Conservation (phyloP, 1,284 basidiomycete species). For the Pseudozyma tsukubaensis region DNA sequence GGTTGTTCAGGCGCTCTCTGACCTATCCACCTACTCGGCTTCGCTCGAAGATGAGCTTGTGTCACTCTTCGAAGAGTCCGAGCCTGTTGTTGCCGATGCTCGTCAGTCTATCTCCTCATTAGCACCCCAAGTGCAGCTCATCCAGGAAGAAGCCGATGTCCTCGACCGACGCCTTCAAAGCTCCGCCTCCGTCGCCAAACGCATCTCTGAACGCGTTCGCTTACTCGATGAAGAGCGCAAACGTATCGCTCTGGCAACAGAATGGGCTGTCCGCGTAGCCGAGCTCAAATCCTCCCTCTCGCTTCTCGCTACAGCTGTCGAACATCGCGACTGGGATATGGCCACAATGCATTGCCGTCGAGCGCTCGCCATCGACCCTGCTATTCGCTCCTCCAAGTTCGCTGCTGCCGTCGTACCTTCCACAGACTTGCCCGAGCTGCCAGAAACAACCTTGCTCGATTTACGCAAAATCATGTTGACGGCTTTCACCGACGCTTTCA, state of each 20-base stretch:
- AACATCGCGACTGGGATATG: slow-evolving; percentile 91
- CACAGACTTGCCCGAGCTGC: slow-evolving; percentile 84
- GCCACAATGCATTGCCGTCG: slow-evolving; percentile 89
- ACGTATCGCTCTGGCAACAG: slow-evolving; percentile 83
- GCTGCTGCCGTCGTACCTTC: slow-evolving; percentile 90
- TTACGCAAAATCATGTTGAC: slow-evolving; percentile 81
- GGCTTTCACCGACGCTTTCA: slow-evolving; percentile 84
- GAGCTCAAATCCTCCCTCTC: slow-evolving; percentile 89
- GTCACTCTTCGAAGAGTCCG: slow-evolving; percentile 75
- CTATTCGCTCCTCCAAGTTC: slow-evolving; percentile 84
- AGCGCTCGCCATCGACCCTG: slow-evolving; percentile 83
- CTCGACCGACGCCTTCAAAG: slow-evolving; percentile 75
- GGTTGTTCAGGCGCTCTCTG: slow-evolving; percentile 68
- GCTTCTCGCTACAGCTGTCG: slow-evolving; percentile 81
- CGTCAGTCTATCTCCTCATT: slow-evolving; percentile 71
- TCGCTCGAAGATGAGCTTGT: slow-evolving; percentile 81
- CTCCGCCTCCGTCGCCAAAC: slow-evolving; percentile 84
- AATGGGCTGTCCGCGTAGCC: slow-evolving; percentile 85
- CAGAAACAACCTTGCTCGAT: slow-evolving; percentile 81
- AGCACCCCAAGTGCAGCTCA: slow-evolving; percentile 75
- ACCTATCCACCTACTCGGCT: slow-evolving; percentile 81
- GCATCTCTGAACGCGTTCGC: slow-evolving; percentile 88
- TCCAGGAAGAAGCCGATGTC: slow-evolving; percentile 76
- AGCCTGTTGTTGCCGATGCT: slow-evolving; percentile 40
- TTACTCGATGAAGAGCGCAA: slow-evolving; percentile 90